Conservation (phyloP, 208 protist species). For the Angomonas ambiguus region DNA sequence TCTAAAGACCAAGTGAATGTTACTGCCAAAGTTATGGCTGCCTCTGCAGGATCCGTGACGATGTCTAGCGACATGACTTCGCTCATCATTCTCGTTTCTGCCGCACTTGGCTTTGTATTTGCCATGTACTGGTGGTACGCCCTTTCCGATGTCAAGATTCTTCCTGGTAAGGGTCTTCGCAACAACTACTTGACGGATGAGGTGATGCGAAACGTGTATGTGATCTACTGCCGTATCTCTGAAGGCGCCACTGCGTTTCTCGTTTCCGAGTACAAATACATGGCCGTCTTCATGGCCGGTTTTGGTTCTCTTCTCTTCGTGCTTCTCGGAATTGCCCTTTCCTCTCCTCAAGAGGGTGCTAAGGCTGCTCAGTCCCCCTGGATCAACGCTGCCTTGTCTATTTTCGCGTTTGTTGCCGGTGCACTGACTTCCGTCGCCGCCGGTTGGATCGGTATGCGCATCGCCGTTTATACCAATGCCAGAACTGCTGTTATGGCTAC, state of each 20-base stretch:
- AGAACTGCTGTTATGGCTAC: conserved; percentile 82
- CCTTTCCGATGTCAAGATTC: conserved; percentile 50
- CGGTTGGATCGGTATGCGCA: conserved; percentile 89
- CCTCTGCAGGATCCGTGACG: conserved; percentile 9
- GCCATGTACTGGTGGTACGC: conserved; percentile 85
- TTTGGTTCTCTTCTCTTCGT: conserved; percentile 74
- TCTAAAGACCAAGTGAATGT: neutral
- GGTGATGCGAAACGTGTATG: conserved; percentile 83
- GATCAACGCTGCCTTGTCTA: conserved; percentile 54
- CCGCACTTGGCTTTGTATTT: conserved; percentile 60
- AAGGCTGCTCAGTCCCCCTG: conserved; percentile 32
- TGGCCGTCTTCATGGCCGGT: conserved; percentile 72
- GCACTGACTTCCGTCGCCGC: conserved; percentile 73
- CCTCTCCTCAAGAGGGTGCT: conserved; percentile 31
- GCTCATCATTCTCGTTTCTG: conserved; percentile 44
- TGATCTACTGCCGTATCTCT: conserved; percentile 74
- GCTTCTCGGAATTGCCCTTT: conserved; percentile 65
- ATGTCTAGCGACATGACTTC: conserved; percentile 33
- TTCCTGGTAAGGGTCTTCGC: conserved; percentile 51
- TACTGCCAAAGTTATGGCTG: neutral
- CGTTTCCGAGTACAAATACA: conserved; percentile 83
- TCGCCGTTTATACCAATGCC: conserved; percentile 87
- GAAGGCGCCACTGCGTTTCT: conserved; percentile 80
- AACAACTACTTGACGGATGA: conserved; percentile 73
- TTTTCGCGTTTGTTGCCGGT: conserved; percentile 69